A percentile compares a stretch with the other conserved stretches of the same genome.
Evolutionary conservation across 1,284 basidiomycete species (phyloP).

Genomic region (Puccinia triticina): DNA sequence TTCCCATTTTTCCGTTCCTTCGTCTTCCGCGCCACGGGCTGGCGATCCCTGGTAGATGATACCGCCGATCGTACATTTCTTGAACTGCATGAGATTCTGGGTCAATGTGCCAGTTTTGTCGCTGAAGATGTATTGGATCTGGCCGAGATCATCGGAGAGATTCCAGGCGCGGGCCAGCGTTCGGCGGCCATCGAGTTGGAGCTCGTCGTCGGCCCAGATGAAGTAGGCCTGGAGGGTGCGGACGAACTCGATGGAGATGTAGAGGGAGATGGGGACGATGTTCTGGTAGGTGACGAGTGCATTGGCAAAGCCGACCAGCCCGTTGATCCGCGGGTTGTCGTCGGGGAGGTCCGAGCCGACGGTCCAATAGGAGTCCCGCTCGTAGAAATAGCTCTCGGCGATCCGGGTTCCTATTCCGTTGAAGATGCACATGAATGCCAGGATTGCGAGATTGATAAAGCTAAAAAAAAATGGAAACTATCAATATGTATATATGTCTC

Average conservation of each 20-base stretch:
- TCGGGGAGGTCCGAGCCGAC: conserved; percentile 69
- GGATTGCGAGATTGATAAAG: conserved; percentile 78
- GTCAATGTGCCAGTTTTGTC: conserved; percentile 99
- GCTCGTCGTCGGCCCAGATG: conserved; percentile 91
- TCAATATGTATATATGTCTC: no score
- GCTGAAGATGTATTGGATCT: conserved; percentile 91
- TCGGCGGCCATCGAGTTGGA: conserved; percentile 64
- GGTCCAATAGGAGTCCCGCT: conserved; percentile 77
- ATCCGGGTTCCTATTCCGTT: conserved; percentile 84
- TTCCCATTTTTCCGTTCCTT: no score
- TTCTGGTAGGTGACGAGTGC: conserved; percentile 89
- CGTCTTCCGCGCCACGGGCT: no score
- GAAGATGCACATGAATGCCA: conserved; percentile 77
- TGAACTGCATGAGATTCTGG: conserved; percentile 94
- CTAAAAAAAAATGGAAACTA: no score
- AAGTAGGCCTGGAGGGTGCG: conserved; percentile 81
- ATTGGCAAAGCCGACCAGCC: conserved; percentile 84
- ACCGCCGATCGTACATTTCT: conserved; percentile 86
- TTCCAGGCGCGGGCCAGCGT: conserved; percentile 89
- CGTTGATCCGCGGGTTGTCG: conserved; percentile 89
- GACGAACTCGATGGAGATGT: conserved; percentile 92
- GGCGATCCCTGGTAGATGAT: conserved; percentile 77
- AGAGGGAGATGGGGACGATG: conserved; percentile 93
- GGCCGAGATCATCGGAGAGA: conserved; percentile 91
- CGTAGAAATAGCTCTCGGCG: conserved; percentile 73